Conservation (phyloP, 208 protist species). For the Lotmaria passim region DNA sequence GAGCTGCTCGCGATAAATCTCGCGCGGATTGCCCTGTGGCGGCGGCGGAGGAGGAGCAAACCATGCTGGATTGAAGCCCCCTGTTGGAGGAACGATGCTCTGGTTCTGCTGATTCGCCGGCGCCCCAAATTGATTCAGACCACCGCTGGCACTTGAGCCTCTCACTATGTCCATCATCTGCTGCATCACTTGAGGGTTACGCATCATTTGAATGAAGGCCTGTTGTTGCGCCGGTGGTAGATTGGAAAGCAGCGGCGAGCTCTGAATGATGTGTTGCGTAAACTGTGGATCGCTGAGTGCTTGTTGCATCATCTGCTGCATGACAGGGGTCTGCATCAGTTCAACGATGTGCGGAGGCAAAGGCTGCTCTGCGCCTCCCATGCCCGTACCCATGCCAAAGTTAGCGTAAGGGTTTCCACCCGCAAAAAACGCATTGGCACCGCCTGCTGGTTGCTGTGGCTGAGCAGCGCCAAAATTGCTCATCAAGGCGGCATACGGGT, state of each 20-base stretch:
- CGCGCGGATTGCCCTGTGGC: slow-evolving; percentile 73
- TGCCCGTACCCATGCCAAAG: slow-evolving; percentile 31
- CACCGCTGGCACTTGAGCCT: slow-evolving; percentile 12
- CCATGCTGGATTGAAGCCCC: slow-evolving; percentile 34
- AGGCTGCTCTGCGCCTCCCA: slow-evolving; percentile 13
- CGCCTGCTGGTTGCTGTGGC: slow-evolving; percentile 7
- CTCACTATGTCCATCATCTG: slow-evolving; percentile 44
- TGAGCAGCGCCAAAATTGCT: slow-evolving; percentile 44
- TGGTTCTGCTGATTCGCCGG: slow-evolving; percentile 2
- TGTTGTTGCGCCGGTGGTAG: slow-evolving; percentile 59
- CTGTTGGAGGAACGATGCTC: not conserved
- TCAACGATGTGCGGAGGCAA: slow-evolving; percentile 34
- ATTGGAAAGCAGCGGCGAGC: slow-evolving; percentile 35
- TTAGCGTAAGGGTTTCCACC: slow-evolving; percentile 22
- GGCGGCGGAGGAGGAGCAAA: slow-evolving; percentile 48
- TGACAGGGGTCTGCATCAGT: slow-evolving; percentile 73
- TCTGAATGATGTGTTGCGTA: slow-evolving; percentile 70
- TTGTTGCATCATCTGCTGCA: slow-evolving; percentile 67
- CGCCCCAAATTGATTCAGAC: slow-evolving; percentile 4
- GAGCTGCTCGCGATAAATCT: slow-evolving; percentile 88
- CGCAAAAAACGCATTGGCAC: slow-evolving; percentile 11
- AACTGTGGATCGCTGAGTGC: slow-evolving; percentile 68
- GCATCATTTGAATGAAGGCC: slow-evolving; percentile 67
- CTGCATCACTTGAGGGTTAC: slow-evolving; percentile 51
- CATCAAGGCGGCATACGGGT: slow-evolving; percentile 78